Conservation (phyloP, 169 alveolate species). For the Plasmodium yoelii region DNA sequence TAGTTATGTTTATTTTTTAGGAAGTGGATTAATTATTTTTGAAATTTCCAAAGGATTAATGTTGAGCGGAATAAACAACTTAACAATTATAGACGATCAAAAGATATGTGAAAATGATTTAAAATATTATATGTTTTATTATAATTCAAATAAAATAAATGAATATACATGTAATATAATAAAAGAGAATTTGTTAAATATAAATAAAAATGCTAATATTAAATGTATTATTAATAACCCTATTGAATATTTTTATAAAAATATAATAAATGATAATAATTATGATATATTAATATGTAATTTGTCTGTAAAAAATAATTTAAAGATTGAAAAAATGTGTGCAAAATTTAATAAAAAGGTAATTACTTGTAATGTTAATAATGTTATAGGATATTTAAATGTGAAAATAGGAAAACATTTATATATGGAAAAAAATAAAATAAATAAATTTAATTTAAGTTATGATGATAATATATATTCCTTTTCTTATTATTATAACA, state of each 20-base stretch:
- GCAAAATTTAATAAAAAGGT: neutral
- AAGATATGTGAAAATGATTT: neutral
- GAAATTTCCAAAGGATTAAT: constrained; percentile 44
- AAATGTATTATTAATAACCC: constrained; percentile 25
- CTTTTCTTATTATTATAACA: constrained; percentile 13
- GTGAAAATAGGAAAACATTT: constrained; percentile 12
- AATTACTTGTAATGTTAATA: constrained; percentile 27
- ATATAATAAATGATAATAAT: neutral
- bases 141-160: constrained; percentile 4
- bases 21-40: constrained; percentile 19
- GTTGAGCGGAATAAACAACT: constrained; percentile 22
- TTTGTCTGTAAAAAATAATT: constrained; percentile 31
- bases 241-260: constrained; percentile 13
- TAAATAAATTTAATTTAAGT: neutral
- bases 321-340: constrained; percentile 39
- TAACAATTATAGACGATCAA: constrained; percentile 38
- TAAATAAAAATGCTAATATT: constrained; percentile 33
- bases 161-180: constrained; percentile 31
- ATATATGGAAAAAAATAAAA: constrained; percentile 1
- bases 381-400: constrained; percentile 30
- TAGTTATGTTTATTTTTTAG: constrained; percentile 23
- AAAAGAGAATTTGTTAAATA: constrained; percentile 18
- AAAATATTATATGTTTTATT: constrained; percentile 7
- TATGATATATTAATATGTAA: constrained; percentile 40
- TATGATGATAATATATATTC: no score